phyloP scores from a whole-genome alignment of 306 rosid species.

The Abrus pulchellus region DNA sequence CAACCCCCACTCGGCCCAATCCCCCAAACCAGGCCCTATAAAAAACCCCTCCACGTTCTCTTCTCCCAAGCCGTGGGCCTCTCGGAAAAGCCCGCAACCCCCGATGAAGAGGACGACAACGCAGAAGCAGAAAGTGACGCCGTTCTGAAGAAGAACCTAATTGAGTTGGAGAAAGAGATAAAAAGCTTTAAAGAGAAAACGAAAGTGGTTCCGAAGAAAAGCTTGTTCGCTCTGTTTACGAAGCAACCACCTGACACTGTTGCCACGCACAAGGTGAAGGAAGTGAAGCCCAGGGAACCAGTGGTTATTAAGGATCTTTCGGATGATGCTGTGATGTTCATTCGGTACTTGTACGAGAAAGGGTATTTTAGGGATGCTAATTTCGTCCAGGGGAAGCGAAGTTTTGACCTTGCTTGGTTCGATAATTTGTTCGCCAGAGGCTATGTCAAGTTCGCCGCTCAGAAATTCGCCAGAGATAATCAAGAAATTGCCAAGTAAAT shows the following conservation, averaged over 20 bases:
- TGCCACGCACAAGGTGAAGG: not conserved
- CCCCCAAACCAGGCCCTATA: not conserved
- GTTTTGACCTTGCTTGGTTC: conserved; percentile 65
- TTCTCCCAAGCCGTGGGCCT: conserved; percentile 57
- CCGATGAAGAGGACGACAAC: not conserved
- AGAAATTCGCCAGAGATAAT: conserved; percentile 64
- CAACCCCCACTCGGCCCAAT: conserved; percentile 32
- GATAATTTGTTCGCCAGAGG: conserved; percentile 50
- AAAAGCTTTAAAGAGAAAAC: conserved; percentile 37
- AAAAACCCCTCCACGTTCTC: conserved; percentile 56
- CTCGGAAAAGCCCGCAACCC: conserved; percentile 29
- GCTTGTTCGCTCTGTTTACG: conserved; percentile 51
- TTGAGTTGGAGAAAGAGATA: conserved; percentile 50
- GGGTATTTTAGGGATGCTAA: conserved; percentile 76
- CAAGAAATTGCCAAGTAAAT: conserved; percentile 82
- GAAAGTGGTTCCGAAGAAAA: conserved; percentile 19
- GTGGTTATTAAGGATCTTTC: conserved; percentile 58
- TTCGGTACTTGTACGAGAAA: conserved; percentile 56
- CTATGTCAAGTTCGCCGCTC: conserved; percentile 59
- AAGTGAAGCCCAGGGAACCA: conserved; percentile 41
- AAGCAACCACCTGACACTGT: conserved; percentile 16
- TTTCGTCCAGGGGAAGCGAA: conserved; percentile 46
- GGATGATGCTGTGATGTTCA: conserved; percentile 63
- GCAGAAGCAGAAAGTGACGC: conserved; percentile 24
- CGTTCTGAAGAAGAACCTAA: conserved; percentile 50